Percentiles rank a stretch among this genome's conserved stretches.
Evolutionary conservation across 1,139 yeast species (phyloP).

Genomic region (Hemisphaericaspora xylanilytica): DNA sequence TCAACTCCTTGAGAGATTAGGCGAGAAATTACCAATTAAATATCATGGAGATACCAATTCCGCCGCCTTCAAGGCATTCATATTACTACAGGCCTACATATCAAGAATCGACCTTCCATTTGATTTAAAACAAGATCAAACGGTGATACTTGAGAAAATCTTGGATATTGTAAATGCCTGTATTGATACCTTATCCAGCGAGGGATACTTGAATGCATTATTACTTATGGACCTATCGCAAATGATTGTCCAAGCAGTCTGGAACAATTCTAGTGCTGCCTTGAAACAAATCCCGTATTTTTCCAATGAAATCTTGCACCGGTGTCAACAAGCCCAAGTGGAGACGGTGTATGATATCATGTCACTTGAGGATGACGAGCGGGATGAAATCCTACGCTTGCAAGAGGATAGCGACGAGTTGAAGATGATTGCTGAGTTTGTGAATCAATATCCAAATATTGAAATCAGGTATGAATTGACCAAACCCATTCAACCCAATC

Average conservation of each 20-base stretch:
- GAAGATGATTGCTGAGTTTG: slow-evolving; percentile 76
- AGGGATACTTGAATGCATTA: slow-evolving; percentile 76
- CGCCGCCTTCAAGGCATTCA: slow-evolving; percentile 67
- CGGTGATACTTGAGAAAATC: slow-evolving; percentile 46
- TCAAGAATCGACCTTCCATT: slow-evolving; percentile 55
- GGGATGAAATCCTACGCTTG: slow-evolving; percentile 62
- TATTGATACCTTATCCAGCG: slow-evolving; percentile 75
- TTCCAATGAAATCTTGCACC: slow-evolving; percentile 46
- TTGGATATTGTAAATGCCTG: slow-evolving; percentile 60
- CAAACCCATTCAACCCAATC: slow-evolving; percentile 40
- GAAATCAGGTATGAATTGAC: slow-evolving; percentile 59
- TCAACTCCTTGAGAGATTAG: slow-evolving; percentile 43
- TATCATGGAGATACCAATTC: slow-evolving; percentile 27
- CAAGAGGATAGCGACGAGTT: slow-evolving; percentile 51
- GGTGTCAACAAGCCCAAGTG: slow-evolving; percentile 57
- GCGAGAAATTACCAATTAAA: slow-evolving; percentile 63
- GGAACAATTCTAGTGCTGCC: slow-evolving; percentile 59
- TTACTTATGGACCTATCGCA: slow-evolving; percentile 86
- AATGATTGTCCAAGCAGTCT: slow-evolving; percentile 82
- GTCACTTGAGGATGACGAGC: slow-evolving; percentile 77
- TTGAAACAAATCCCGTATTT: slow-evolving; percentile 81
- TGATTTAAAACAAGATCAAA: slow-evolving; percentile 61
- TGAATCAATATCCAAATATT: slow-evolving; percentile 83
- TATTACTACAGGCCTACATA: slow-evolving; percentile 79
- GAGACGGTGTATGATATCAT: slow-evolving; percentile 80